These are phyloP conservation scores for Sparassis latifolia DNA, from an alignment of 1,284 basidiomycete species.

Conservation along the genomic window DNA sequence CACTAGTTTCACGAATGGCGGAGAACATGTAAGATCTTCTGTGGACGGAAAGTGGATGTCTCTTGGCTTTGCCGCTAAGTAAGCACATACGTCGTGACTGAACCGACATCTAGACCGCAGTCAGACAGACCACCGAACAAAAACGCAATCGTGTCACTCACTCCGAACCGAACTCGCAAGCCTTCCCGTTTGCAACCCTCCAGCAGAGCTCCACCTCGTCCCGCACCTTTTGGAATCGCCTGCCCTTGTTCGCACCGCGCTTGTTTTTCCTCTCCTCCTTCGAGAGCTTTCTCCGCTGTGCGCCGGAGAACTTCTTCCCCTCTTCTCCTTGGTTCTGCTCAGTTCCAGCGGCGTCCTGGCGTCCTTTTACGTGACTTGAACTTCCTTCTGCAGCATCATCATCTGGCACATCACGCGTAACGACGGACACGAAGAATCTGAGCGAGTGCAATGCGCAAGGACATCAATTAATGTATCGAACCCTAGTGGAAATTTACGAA, in stretches of 20 bases:
- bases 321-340: slow-evolving; percentile 20
- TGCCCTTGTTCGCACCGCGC: slow-evolving; percentile 73
- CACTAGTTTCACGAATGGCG: slow-evolving; percentile 46
- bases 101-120: slow-evolving; percentile 59
- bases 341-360: slow-evolving; percentile 18
- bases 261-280: slow-evolving; percentile 67
- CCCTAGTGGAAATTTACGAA: slow-evolving; percentile 29
- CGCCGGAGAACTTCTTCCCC: slow-evolving; percentile 22
- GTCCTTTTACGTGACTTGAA: slow-evolving; percentile 33
- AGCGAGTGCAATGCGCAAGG: neutral
- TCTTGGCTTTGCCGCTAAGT: slow-evolving; percentile 69
- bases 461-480: neutral
- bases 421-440: slow-evolving; percentile 55
- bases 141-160: slow-evolving; percentile 28
- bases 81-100: slow-evolving; percentile 74
- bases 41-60: slow-evolving; percentile 61
- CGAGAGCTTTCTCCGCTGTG: slow-evolving; percentile 39
- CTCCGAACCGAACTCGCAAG: slow-evolving; percentile 62
- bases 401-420: slow-evolving; percentile 40
- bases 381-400: slow-evolving; percentile 75
- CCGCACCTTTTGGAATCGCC: slow-evolving; percentile 63
- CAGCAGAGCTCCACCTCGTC: slow-evolving; percentile 76
- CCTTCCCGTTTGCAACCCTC: slow-evolving; percentile 55
- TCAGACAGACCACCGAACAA: neutral
- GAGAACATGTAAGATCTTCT: slow-evolving; percentile 31